These are phyloP conservation scores for Brassica carinata DNA, from an alignment of 345 rosid species.

Conservation along the genomic window DNA sequence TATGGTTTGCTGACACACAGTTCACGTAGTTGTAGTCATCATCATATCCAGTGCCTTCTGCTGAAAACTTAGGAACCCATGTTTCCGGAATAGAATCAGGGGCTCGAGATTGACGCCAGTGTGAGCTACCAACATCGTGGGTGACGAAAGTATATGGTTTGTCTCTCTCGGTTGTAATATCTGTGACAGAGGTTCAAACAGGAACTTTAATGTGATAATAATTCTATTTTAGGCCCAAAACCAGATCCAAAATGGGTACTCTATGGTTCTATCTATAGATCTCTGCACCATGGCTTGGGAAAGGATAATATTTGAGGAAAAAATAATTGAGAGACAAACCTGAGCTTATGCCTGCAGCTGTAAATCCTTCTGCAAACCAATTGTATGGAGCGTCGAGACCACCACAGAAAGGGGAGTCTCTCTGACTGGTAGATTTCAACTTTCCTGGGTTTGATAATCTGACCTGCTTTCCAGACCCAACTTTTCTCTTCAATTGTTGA, in stretches of 20 bases:
- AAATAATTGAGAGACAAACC: slow-evolving; percentile 30
- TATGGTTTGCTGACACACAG: slow-evolving; percentile 28
- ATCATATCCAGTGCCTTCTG: slow-evolving; percentile 41
- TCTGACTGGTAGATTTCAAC: slow-evolving; percentile 33
- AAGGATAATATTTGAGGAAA: slow-evolving; percentile 21
- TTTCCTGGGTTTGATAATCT: slow-evolving; percentile 39
- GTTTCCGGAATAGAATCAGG: slow-evolving; percentile 42
- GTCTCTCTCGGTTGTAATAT: slow-evolving; percentile 38
- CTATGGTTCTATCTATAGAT: slow-evolving; percentile 2
- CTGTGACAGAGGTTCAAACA: slow-evolving; percentile 41
- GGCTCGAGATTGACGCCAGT: slow-evolving; percentile 35
- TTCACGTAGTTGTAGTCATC: slow-evolving; percentile 34
- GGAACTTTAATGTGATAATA: slow-evolving; percentile 18
- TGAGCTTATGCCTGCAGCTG: slow-evolving; percentile 36
- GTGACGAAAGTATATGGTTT: slow-evolving; percentile 37
- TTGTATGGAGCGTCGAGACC: slow-evolving; percentile 21
- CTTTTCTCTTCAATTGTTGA: slow-evolving; percentile 32
- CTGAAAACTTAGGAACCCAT: slow-evolving; percentile 42
- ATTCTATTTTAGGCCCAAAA: slow-evolving; percentile 29
- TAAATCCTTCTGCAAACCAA: slow-evolving; percentile 48
- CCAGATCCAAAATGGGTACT: not conserved
- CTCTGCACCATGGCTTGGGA: slow-evolving; percentile 21
- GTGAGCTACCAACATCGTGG: slow-evolving; percentile 26
- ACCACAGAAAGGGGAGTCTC: slow-evolving; percentile 38
- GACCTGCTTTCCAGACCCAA: slow-evolving; percentile 29